Percentiles rank a stretch among this genome's conserved stretches.
Conservation (phyloP, 306 rosid species). For the Pyrus pyrifolia region DNA sequence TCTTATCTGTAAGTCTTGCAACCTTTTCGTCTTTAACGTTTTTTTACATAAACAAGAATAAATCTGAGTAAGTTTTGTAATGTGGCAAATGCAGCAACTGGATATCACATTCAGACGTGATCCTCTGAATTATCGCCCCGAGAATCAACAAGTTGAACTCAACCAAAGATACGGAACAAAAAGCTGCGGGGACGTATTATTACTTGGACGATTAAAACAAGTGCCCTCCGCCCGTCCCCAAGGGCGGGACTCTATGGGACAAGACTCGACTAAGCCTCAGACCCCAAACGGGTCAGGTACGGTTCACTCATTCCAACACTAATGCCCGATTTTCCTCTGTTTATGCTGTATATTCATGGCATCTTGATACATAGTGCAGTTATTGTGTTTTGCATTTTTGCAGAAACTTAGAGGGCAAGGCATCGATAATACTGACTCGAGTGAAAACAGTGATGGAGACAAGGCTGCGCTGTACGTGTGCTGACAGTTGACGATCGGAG, state of each 20-base stretch:
- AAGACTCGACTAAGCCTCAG: neutral
- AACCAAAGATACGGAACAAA: constrained; percentile 85
- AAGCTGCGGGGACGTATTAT: constrained; percentile 86
- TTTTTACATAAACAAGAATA: too few relatives aligned
- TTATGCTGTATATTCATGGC: neutral
- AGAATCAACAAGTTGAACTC: constrained; percentile 87
- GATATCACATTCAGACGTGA: constrained; percentile 91
- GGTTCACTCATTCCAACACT: neutral
- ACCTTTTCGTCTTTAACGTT: neutral
- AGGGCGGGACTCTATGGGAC: neutral
- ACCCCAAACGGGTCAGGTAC: neutral
- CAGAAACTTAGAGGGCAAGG: neutral
- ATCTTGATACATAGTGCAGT: neutral
- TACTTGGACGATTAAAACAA: constrained; percentile 60
- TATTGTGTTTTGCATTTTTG: neutral
- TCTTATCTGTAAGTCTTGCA: constrained; percentile 68
- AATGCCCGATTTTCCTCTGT: neutral
- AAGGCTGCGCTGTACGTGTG: neutral
- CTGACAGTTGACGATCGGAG: neutral
- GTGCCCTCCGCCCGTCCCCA: neutral
- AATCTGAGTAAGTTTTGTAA: too few relatives aligned
- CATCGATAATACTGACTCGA: neutral
- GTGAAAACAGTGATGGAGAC: neutral
- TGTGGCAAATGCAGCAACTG: constrained; percentile 52
- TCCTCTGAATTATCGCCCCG: constrained; percentile 88